phyloP scores from a whole-genome alignment of 208 protist species.

The Phytomonas sp. region DNA sequence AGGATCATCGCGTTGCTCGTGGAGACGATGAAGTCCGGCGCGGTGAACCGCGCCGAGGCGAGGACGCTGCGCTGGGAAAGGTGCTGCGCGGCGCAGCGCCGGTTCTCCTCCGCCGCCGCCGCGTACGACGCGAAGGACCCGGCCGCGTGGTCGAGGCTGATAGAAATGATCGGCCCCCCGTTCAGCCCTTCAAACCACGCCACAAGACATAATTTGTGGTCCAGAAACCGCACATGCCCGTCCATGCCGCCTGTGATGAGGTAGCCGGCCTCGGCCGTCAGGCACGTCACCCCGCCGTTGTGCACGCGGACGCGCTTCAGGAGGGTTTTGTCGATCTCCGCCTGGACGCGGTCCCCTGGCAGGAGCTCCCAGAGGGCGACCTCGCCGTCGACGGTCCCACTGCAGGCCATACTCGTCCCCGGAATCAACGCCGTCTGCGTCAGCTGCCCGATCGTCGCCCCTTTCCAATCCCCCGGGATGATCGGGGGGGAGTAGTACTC shows the following conservation, averaged over 20 bases:
- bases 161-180: conserved; percentile 85
- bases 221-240: conserved; percentile 92
- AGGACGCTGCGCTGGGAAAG: conserved; percentile 26
- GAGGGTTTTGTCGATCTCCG: conserved; percentile 84
- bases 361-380: conserved; percentile 87
- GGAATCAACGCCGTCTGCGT: conserved; percentile 86
- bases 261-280: conserved; percentile 63
- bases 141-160: conserved; percentile 78
- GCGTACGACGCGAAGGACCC: conserved; percentile 13
- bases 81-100: conserved; percentile 17
- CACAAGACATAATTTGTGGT: conserved; percentile 88
- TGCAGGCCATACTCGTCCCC: conserved; percentile 76
- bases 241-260: conserved; percentile 92
- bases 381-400: conserved; percentile 89
- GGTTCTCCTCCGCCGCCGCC: conserved; percentile 20
- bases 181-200: conserved; percentile 95
- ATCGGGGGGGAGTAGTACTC: conserved; percentile 89
- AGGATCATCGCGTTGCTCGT: conserved; percentile 89
- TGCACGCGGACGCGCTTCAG: conserved; percentile 91
- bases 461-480: conserved; percentile 52
- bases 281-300: conserved; percentile 64
- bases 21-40: conserved; percentile 88
- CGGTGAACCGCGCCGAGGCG: conserved; percentile 53
- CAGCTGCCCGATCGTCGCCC: conserved; percentile 83
- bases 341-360: conserved; percentile 63